Evolutionary conservation across 352 stramenopile species (phyloP).

Genomic region (Pythium vanterpoolii): DNA sequence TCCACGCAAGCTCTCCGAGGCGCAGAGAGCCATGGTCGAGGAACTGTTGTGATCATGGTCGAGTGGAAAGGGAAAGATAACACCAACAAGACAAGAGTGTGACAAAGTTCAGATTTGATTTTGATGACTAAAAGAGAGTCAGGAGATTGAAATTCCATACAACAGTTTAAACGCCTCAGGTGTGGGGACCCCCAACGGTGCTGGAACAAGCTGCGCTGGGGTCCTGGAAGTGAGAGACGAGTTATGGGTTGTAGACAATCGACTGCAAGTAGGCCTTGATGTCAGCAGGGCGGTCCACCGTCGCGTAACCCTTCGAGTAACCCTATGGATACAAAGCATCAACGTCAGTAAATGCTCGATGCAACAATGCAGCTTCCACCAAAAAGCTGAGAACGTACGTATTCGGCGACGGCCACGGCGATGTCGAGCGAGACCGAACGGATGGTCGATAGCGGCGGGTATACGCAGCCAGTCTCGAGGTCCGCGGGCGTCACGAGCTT

Average conservation of each 20-base stretch:
- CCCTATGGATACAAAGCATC: constrained; percentile 30
- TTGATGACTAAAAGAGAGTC: no score
- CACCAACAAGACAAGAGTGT: no score
- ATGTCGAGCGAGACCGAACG: constrained; percentile 92
- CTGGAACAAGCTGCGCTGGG: no score
- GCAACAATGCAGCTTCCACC: neutral
- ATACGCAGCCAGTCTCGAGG: constrained; percentile 91
- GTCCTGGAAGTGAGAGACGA: neutral
- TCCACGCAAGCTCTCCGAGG: constrained; percentile 78
- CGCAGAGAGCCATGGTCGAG: constrained; percentile 87
- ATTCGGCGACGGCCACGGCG: constrained; percentile 88
- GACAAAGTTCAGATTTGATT: no score
- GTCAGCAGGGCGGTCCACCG: constrained; percentile 44
- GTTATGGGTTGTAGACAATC: constrained; percentile 77
- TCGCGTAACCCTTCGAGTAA: constrained; percentile 59
- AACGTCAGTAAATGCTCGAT: no score
- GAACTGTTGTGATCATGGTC: constrained; percentile 15
- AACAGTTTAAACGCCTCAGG: no score
- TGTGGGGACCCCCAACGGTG: neutral
- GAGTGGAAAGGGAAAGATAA: no score
- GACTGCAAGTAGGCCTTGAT: constrained; percentile 51
- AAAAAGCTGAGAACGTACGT: constrained; percentile 28
- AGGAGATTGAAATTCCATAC: no score
- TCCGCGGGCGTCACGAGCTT: constrained; percentile 85
- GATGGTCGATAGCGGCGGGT: constrained; percentile 91